phyloP scores from a whole-genome alignment of 1,284 basidiomycete species.

The Caloboletus firmus region DNA sequence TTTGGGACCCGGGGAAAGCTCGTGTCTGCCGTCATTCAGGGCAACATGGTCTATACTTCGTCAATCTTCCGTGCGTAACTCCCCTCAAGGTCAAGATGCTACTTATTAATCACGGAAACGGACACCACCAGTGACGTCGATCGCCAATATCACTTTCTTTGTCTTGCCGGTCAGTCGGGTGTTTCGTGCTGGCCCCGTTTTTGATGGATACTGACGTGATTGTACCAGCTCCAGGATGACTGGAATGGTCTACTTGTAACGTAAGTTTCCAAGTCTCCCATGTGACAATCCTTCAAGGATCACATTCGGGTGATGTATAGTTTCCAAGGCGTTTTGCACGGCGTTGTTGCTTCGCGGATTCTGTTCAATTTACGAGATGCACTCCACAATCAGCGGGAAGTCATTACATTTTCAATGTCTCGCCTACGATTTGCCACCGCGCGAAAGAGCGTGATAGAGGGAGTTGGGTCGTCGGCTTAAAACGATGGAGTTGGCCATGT shows the following conservation, averaged over 20 bases:
- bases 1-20: neutral
- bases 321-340: slow-evolving; percentile 5
- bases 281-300: neutral
- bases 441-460: neutral
- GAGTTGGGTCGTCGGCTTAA: neutral
- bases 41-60: neutral
- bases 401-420: neutral
- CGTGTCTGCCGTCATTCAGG: neutral
- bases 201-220: neutral
- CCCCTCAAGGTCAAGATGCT: neutral
- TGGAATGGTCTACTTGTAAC: slow-evolving; percentile 1
- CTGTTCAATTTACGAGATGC: slow-evolving; percentile 1
- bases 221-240: slow-evolving; percentile 1
- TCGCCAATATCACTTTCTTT: neutral
- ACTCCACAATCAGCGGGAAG: neutral
- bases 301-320: neutral
- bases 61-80: neutral
- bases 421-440: neutral
- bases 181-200: too few species aligned
- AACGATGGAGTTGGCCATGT: neutral
- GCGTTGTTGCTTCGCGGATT: slow-evolving; percentile 1
- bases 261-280: neutral
- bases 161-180: neutral
- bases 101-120: neutral
- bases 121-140: neutral